Percentiles rank a stretch among this genome's conserved stretches.
phyloP scores from a whole-genome alignment of 768 basidiomycete species.

The Kockovaella imperatae region DNA sequence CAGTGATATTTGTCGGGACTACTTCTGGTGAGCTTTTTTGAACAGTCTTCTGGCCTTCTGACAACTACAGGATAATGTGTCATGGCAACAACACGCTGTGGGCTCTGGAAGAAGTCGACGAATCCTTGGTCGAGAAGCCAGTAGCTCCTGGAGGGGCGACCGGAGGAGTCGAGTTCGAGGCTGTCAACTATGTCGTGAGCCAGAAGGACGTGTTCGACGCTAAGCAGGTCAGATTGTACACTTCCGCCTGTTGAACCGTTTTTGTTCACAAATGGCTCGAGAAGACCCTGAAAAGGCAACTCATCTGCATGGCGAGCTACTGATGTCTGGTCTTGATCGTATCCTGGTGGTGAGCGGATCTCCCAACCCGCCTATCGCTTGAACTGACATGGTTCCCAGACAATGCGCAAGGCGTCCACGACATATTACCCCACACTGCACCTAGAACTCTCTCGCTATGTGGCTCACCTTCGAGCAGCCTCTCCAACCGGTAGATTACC shows the following conservation, averaged over 20 bases:
- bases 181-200: slow-evolving; percentile 87
- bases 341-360: slow-evolving; percentile 66
- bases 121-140: slow-evolving; percentile 67
- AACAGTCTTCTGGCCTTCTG: slow-evolving; percentile 1
- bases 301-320: slow-evolving; percentile 76
- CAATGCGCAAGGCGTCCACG: slow-evolving; percentile 86
- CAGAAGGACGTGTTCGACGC: background rate
- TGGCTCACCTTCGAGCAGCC: slow-evolving; percentile 58
- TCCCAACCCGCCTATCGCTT: background rate
- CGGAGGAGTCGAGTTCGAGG: slow-evolving; percentile 95
- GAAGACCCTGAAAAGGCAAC: slow-evolving; percentile 57
- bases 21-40: slow-evolving; percentile 44
- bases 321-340: slow-evolving; percentile 83
- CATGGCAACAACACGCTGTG: slow-evolving; percentile 90
- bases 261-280: slow-evolving; percentile 60
- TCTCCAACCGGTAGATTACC: slow-evolving; percentile 62
- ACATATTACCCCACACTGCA: slow-evolving; percentile 92
- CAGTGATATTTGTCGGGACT: slow-evolving; percentile 79
- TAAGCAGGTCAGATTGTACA: slow-evolving; percentile 64
- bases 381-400: slow-evolving; percentile 49
- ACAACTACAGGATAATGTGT: slow-evolving; percentile 53
- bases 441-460: slow-evolving; percentile 83
- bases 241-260: slow-evolving; percentile 73
- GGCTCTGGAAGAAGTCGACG: slow-evolving; percentile 74
- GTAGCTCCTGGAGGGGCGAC: slow-evolving; percentile 93